Evolutionary conservation across 768 basidiomycete species (phyloP).

Genomic region (Amanita jacksonii): DNA sequence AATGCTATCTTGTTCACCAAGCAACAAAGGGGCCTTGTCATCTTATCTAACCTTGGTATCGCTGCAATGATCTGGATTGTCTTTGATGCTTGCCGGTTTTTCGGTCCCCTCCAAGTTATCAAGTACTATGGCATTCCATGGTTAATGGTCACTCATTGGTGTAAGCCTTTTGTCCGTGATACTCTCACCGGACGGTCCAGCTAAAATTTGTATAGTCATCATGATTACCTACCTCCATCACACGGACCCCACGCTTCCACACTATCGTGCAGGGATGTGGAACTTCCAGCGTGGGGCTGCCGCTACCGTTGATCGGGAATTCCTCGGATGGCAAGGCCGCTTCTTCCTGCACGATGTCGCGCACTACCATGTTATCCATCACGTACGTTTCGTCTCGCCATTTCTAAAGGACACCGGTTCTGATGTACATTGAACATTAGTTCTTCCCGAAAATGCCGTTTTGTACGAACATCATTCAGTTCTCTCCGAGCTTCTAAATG

Average conservation of each 20-base stretch:
- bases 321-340: conserved; percentile 55
- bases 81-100: conserved; percentile 24
- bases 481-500: no score
- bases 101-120: conserved; percentile 30
- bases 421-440: conserved; percentile 19
- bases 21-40: conserved; percentile 39
- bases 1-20: conserved; percentile 47
- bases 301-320: conserved; percentile 46
- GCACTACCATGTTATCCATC: conserved; percentile 56
- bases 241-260: conserved; percentile 47
- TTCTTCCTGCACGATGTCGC: conserved; percentile 63
- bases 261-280: conserved; percentile 50
- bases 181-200: background rate
- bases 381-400: conserved; percentile 25
- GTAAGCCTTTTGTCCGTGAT: conserved; percentile 19
- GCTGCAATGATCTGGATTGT: conserved; percentile 35
- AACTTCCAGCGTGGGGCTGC: conserved; percentile 54
- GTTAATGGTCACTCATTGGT: conserved; percentile 48
- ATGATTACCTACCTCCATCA: conserved; percentile 59
- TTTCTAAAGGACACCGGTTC: background rate
- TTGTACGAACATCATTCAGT: no score
- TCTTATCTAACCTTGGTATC: conserved; percentile 52
- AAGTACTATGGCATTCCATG: conserved; percentile 47
- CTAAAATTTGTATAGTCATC: conserved; percentile 22
- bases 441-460: conserved; percentile 57